phyloP scores from a whole-genome alignment of 768 basidiomycete genomes.

The Lactarius hengduanensis region DNA sequence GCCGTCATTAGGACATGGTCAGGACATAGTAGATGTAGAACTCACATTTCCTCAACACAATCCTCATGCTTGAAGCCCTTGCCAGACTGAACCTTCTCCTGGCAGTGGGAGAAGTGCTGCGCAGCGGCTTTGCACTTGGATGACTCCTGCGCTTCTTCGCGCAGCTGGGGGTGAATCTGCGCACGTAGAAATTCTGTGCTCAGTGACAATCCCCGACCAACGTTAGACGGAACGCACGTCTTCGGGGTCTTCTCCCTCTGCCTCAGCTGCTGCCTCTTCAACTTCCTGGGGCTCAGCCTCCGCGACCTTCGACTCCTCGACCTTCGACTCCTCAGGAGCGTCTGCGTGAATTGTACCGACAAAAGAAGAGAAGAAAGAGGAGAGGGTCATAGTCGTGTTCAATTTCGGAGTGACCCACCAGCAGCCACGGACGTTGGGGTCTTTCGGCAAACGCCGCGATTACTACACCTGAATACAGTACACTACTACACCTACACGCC shows the following conservation, averaged over 20 bases:
- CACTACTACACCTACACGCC: too few species aligned
- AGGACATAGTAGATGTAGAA: conserved; percentile 28
- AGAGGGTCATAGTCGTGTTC: conserved; percentile 39
- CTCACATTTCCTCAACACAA: conserved; percentile 88
- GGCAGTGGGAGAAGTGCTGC: conserved; percentile 88
- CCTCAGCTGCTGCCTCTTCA: conserved; percentile 42
- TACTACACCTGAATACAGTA: not conserved
- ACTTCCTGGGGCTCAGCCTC: conserved; percentile 40
- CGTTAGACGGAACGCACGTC: conserved; percentile 57
- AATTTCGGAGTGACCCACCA: not conserved
- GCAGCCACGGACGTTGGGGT: not conserved
- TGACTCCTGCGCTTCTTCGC: conserved; percentile 71
- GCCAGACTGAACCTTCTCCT: conserved; percentile 81
- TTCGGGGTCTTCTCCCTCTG: conserved; percentile 64
- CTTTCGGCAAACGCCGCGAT: not conserved
- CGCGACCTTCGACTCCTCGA: conserved; percentile 34
- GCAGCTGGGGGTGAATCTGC: conserved; percentile 66
- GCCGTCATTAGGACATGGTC: not conserved
- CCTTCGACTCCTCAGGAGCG: conserved; percentile 37
- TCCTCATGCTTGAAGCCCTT: conserved; percentile 89
- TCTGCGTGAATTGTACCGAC: conserved; percentile 43
- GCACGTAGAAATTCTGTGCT: not conserved
- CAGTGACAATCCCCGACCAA: not conserved
- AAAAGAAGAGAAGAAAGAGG: conserved; percentile 47
- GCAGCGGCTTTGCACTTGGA: conserved; percentile 64